Evolutionary conservation across 2,329 filamentous ascomycete genomes (phyloP).

Genomic region (Fusarium brachygibbosum): DNA sequence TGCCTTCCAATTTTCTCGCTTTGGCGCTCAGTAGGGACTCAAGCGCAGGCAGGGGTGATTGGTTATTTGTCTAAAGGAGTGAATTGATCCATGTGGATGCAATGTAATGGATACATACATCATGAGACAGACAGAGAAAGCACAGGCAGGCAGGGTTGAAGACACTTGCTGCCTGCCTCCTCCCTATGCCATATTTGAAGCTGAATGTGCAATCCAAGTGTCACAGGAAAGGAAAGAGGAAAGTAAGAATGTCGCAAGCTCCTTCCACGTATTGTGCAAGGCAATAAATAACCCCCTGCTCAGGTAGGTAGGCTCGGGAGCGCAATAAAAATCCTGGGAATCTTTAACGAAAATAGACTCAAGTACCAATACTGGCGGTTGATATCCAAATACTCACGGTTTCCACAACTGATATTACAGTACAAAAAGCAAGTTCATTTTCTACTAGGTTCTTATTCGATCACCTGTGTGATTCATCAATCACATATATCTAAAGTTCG

Average conservation of each 20-base stretch:
- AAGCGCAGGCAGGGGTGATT: conserved; percentile 31
- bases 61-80: conserved; percentile 30
- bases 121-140: conserved; percentile 32
- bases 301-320: neutral
- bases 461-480: neutral
- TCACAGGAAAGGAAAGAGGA: conserved; percentile 1
- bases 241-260: conserved; percentile 12
- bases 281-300: conserved; percentile 5
- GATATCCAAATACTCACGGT: neutral
- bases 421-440: neutral
- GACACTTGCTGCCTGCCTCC: neutral
- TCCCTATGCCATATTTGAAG: conserved; percentile 29
- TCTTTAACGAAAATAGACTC: conserved; percentile 3
- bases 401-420: neutral
- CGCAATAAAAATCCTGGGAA: neutral
- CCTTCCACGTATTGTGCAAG: conserved; percentile 1
- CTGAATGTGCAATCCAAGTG: conserved; percentile 12
- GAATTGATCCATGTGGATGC: conserved; percentile 27
- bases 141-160: conserved; percentile 5
- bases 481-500: neutral
- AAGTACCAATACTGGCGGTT: neutral
- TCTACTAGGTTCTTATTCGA: neutral
- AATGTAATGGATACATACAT: conserved; percentile 30
- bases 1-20: conserved; percentile 33
- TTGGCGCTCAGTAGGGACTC: conserved; percentile 27